A percentile compares a stretch with the other conserved stretches of the same genome.
Conservation (phyloP, 345 rosid species). For the Linum tenue region DNA sequence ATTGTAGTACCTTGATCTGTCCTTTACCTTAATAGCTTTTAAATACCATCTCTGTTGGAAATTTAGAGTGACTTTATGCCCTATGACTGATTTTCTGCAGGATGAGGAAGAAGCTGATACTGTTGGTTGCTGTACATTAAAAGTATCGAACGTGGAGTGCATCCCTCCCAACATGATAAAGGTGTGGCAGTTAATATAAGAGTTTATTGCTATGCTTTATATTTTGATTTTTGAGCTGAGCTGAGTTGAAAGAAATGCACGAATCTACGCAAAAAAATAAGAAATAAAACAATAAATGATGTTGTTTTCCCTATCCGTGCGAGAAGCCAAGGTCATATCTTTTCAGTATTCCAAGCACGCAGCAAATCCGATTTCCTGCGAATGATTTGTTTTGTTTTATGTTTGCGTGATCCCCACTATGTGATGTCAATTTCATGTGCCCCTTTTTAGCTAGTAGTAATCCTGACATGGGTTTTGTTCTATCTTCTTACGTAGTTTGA, state of each 20-base stretch:
- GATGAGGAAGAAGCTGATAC: conserved; percentile 99
- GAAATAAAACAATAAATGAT: too few relatives aligned
- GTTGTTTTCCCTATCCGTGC: too few relatives aligned
- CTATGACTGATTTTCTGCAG: conserved; percentile 32
- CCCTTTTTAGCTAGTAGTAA: neutral
- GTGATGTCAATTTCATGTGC: neutral
- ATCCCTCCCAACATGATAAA: conserved; percentile 67
- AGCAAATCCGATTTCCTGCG: neutral
- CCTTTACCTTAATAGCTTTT: neutral
- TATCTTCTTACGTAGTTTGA: conserved; percentile 58
- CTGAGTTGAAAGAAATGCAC: too few relatives aligned
- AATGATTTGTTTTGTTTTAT: neutral
- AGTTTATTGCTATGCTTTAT: neutral
- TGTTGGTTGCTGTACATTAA: conserved; percentile 97
- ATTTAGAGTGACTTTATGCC: neutral
- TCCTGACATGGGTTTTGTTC: neutral
- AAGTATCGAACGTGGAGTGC: conserved; percentile 86
- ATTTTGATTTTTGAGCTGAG: neutral
- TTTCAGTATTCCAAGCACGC: neutral
- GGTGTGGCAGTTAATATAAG: conserved; percentile 28
- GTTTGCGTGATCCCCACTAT: neutral
- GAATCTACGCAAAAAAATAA: too few relatives aligned
- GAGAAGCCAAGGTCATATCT: neutral
- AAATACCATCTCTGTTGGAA: neutral
- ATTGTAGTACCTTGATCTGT: neutral